Evolutionary conservation across 2,329 filamentous ascomycete genomes (phyloP), one percentile per base, ranked within the genome.

Genomic region (Cercospora beticola): DNA sequence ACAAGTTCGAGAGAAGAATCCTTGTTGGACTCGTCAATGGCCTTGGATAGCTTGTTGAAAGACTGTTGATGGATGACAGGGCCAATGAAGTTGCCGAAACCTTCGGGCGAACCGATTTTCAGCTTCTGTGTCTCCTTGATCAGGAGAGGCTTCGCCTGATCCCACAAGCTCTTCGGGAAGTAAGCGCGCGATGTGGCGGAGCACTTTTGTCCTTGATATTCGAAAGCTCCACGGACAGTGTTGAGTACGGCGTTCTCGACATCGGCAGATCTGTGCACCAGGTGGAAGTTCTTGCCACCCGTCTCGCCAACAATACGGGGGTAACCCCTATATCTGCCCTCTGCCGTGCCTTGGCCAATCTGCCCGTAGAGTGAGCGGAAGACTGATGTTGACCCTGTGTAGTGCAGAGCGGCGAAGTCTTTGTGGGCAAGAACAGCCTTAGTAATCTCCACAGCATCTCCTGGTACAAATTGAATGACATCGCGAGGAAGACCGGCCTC

Each of bases 381-480:
- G 31, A 98, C 92, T 61, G 89, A 88, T 0, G 94, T 97, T 83
- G 91, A 95, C 70, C 94, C 94, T 0, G 94, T 98, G 85, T 94
- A 98, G 84, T 97, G 93, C 23, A 98, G 88, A n/a, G 92, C 91
- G 8, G 94, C 90, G 75, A 98, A 95, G 68, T 96, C 85, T 74
- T 84, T 88, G 84, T 95, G 92, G 63, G 85, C 85, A 56, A 97
- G 86, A 9, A 92, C 91, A 40, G 87, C 86, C 78, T 90, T 88
- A 67, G 94, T 97, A 68, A 97, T 88, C 80, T 93, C 88, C 67
- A 90, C 91, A 3, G 94, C 91, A 77, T 97, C 90, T 66, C 94
- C 94, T 3, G 94, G 94, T 10, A 97, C 88, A 79, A 97, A 97
- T 81, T 97, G 94, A 72, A 98, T 93, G 63, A 97, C 94, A 74